These are phyloP conservation scores for Uronychia setigera DNA, from an alignment of 73 alveolate genomes.

Conservation along the genomic window DNA sequence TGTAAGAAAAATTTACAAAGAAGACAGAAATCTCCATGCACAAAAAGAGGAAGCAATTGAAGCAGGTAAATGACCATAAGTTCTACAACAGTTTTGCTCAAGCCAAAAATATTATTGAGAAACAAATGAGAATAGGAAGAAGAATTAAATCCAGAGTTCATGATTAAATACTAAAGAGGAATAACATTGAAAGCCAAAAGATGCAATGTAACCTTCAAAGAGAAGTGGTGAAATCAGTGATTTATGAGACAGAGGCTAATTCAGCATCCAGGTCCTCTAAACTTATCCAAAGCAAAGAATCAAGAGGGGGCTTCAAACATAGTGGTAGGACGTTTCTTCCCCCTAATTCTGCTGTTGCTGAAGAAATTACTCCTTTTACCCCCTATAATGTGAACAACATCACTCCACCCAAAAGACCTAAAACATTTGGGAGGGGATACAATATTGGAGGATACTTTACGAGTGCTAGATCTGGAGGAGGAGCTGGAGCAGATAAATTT, in stretches of 20 bases:
- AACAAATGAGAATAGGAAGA: constrained; percentile 50
- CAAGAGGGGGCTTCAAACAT: too few relatives aligned
- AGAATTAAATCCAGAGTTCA: constrained; percentile 4
- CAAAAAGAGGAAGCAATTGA: not conserved
- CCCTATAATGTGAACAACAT: not conserved
- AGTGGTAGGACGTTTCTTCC: too few relatives aligned
- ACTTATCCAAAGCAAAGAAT: not conserved
- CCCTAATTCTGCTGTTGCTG: not conserved
- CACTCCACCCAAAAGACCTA: constrained; percentile 2
- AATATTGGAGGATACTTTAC: too few relatives aligned
- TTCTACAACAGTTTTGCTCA: constrained; percentile 28
- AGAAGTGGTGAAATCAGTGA: not conserved
- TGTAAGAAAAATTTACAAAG: constrained; percentile 18
- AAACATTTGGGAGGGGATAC: not conserved
- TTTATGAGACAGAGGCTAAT: not conserved
- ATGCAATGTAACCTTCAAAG: not conserved
- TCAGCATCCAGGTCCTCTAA: not conserved
- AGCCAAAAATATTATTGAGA: constrained; percentile 60
- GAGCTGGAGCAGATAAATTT: not conserved
- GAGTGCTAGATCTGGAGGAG: not conserved
- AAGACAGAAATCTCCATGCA: constrained; percentile 10
- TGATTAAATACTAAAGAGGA: not conserved
- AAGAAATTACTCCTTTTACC: not conserved
- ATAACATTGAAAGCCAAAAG: not conserved
- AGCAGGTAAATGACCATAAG: constrained; percentile 13